Evolutionary conservation across 768 basidiomycete species (phyloP).

Genomic region (Kondoa subrosea): DNA sequence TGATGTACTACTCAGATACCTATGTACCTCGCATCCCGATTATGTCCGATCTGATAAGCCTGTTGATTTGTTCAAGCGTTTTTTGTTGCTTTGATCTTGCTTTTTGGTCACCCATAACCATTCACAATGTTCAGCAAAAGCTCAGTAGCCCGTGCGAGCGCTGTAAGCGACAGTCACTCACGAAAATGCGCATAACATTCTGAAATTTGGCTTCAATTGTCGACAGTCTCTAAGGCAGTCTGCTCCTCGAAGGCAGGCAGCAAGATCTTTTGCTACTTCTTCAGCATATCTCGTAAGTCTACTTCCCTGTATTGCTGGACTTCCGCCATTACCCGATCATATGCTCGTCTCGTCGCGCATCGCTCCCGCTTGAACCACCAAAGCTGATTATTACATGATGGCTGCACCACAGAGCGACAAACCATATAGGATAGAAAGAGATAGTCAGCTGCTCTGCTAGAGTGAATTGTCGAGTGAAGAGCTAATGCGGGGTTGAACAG

Average conservation of each 20-base stretch:
- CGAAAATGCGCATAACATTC: too few relatives aligned
- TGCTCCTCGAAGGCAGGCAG: not conserved
- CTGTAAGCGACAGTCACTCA: not conserved
- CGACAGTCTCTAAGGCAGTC: not conserved
- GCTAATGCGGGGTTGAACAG: conserved; percentile 40
- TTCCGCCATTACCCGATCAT: too few relatives aligned
- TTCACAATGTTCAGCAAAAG: too few relatives aligned
- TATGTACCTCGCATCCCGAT: too few relatives aligned
- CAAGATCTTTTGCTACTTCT: not conserved
- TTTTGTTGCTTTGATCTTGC: too few relatives aligned
- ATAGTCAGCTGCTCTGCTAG: not conserved
- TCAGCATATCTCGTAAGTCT: not conserved
- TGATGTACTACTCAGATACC: too few relatives aligned
- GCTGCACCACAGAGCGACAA: not conserved
- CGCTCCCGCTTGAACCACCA: not conserved
- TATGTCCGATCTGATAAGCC: too few relatives aligned
- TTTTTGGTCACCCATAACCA: too few relatives aligned
- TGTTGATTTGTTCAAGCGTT: too few relatives aligned
- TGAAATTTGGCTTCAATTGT: not conserved
- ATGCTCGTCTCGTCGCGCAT: not conserved
- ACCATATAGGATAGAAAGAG: not conserved
- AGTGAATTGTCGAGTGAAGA: not conserved
- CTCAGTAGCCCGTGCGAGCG: too few relatives aligned
- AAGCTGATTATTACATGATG: not conserved
- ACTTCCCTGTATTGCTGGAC: not conserved